phyloP scores from a whole-genome alignment of 495 filamentous ascomycete genomes.

The Trichocladium uniseriatum region DNA sequence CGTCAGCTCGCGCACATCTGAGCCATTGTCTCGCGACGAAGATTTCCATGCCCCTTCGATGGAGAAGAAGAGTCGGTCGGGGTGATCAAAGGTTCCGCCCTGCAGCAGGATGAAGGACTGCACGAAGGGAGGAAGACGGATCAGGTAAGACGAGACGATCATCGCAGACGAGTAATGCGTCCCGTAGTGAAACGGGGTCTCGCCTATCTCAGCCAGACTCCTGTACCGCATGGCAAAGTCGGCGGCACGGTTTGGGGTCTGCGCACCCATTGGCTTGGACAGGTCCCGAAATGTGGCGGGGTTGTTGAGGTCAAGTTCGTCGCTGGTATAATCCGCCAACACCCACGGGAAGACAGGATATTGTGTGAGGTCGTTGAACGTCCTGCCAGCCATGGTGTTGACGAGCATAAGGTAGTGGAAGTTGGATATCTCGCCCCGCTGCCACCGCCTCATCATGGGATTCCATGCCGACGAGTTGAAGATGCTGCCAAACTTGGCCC shows the following conservation, averaged over 20 bases:
- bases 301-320: slow-evolving; percentile 81
- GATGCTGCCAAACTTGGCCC: slow-evolving; percentile 88
- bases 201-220: slow-evolving; percentile 85
- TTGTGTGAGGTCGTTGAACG: slow-evolving; percentile 96
- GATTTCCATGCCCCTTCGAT: slow-evolving; percentile 87
- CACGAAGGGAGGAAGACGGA: slow-evolving; percentile 90
- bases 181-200: slow-evolving; percentile 89
- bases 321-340: slow-evolving; percentile 88
- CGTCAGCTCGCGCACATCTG: slow-evolving; percentile 85
- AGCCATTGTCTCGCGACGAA: slow-evolving; percentile 79
- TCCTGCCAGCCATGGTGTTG: slow-evolving; percentile 93
- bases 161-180: slow-evolving; percentile 98
- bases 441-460: slow-evolving; percentile 83
- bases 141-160: slow-evolving; percentile 95
- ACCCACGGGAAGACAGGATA: slow-evolving; percentile 99
- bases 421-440: slow-evolving; percentile 90
- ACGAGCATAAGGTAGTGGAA: slow-evolving; percentile 98
- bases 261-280: slow-evolving; percentile 95
- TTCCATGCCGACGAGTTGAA: slow-evolving; percentile 69
- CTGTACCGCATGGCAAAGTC: slow-evolving; percentile 78
- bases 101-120: slow-evolving; percentile 95
- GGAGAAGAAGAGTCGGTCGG: slow-evolving; percentile 90
- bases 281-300: slow-evolving; percentile 81
- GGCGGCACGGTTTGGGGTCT: slow-evolving; percentile 60
- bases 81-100: slow-evolving; percentile 92